Conservation (phyloP, 2,329 filamentous ascomycete species). For the Zasmidium citrigriseum region DNA sequence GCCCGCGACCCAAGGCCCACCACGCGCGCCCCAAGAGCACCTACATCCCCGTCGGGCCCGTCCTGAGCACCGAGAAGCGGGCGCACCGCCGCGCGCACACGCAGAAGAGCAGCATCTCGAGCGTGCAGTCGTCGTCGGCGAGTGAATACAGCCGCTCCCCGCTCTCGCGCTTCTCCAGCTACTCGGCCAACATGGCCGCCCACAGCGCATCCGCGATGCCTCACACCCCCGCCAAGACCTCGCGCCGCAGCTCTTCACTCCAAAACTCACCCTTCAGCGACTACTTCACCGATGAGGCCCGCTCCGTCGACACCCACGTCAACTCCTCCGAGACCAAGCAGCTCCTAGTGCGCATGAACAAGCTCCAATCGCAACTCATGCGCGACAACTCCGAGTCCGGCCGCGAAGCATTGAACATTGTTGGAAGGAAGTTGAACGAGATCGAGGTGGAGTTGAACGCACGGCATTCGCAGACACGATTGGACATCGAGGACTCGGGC, state of each 20-base stretch:
- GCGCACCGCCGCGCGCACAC: constrained; percentile 31
- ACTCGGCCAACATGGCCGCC: constrained; percentile 6
- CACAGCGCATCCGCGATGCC: constrained; percentile 13
- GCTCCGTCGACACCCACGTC: constrained; percentile 25
- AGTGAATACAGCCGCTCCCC: constrained; percentile 22
- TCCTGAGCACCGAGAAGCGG: constrained; percentile 31
- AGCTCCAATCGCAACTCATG: constrained; percentile 38
- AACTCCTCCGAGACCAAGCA: constrained; percentile 32
- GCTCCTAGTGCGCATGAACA: constrained; percentile 40
- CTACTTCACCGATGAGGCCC: constrained; percentile 42
- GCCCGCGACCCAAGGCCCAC: constrained; percentile 15
- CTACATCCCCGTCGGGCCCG: constrained; percentile 27
- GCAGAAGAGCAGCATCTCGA: constrained; percentile 18
- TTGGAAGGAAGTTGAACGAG: constrained; percentile 31
- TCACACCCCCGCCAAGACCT: constrained; percentile 27
- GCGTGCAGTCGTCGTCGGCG: constrained; percentile 12
- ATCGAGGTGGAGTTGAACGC: constrained; percentile 35
- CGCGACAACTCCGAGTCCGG: constrained; percentile 28
- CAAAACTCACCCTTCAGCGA: constrained; percentile 43
- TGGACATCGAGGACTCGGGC: constrained; percentile 34
- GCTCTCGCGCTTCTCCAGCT: constrained; percentile 19
- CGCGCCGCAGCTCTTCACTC: constrained; percentile 23
- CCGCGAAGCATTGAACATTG: constrained; percentile 25
- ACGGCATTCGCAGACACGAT: constrained; percentile 28
- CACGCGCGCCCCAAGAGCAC: constrained; percentile 24